Evolutionary conservation across 805 yeast species (phyloP), one percentile per base, ranked within the genome.

Genomic region (Tetrapisispora pingtungensis): DNA sequence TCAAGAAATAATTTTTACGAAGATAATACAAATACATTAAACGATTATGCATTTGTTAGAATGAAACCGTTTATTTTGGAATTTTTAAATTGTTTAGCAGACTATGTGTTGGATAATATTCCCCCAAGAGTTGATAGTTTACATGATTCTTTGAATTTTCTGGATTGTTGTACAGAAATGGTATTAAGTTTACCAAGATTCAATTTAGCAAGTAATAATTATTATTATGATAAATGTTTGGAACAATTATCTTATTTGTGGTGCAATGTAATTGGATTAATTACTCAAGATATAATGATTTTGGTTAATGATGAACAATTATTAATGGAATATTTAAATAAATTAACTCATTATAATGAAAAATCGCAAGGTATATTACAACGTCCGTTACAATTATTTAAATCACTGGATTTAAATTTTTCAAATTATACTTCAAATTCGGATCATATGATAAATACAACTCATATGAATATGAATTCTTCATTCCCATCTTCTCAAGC

Each of bases 41-140:
- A 61, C 46, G 68, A 62, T 41, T 64, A 64, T 47, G 58, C 66
- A n/a, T 62, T 64, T 49, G 61, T 58, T 24, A 55, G 66, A 36
- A 49, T 64, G 49, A 64, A 62, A 36, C 53, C 62, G 6, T 43
- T 37, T 15, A 55, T 62, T 14, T 37, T 62, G 37, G 66, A 64
- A 36, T 61, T 61, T 45, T 49, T 62, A 36, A 59, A 64, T 50
- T 61, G 65, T 43, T 46, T 60, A 20, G 56, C 60, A 20, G 68
- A 64, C 44, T 62, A 56, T 30, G 46, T 60, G 15, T 49, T 62
- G 38, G 56, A 57, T 43, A 57, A 54, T 46, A 58, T 62, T 33
- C 66, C 66, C 18, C 65, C 65, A 43, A 52, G 55, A 34, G 46
- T 50, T 33, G 55, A 52, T 18, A 58, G 56, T 40, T 39, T 58